Percentiles rank a stretch among this genome's conserved stretches.
Evolutionary conservation across 805 yeast genomes (phyloP).

Genomic region (Kregervanrija pseudodelftensis): DNA sequence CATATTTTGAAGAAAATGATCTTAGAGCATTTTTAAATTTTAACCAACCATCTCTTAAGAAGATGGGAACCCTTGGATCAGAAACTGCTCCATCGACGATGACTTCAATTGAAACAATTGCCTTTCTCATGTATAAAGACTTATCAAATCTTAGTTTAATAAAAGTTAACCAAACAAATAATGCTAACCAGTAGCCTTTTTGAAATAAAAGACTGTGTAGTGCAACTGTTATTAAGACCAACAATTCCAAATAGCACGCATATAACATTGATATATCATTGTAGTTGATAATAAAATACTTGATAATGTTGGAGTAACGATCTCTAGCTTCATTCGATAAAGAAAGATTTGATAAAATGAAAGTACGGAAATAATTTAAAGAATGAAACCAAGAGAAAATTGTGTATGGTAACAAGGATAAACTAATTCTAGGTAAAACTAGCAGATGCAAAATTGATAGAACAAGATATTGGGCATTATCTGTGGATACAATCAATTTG

Average conservation of each 20-base stretch:
- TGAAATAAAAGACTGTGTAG: conserved; percentile 34
- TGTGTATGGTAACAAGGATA: conserved; percentile 67
- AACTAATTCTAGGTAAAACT: conserved; percentile 49
- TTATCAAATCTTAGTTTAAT: conserved; percentile 73
- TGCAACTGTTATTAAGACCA: too few species aligned
- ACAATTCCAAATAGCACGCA: too few species aligned
- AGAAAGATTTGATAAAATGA: conserved; percentile 46
- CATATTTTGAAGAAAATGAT: background rate
- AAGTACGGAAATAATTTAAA: conserved; percentile 59
- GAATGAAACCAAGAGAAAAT: conserved; percentile 79
- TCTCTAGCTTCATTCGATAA: too few species aligned
- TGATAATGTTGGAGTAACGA: too few species aligned
- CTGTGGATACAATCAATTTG: conserved; percentile 6
- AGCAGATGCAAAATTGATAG: conserved; percentile 48
- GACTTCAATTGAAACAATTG: conserved; percentile 5
- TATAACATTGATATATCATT: too few species aligned
- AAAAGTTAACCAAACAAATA: conserved; percentile 51
- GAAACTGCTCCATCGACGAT: conserved; percentile 39
- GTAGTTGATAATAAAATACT: too few species aligned
- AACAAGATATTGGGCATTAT: conserved; percentile 48
- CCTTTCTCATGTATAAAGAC: conserved; percentile 59
- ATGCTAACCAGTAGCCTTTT: conserved; percentile 53
- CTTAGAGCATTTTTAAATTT: conserved; percentile 29
- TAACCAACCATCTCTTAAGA: conserved; percentile 40
- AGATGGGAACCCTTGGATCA: conserved; percentile 43